Base-by-base conservation (phyloP, 805 yeast genomes). In the Zygotorulaspora chibaensis region DNA sequence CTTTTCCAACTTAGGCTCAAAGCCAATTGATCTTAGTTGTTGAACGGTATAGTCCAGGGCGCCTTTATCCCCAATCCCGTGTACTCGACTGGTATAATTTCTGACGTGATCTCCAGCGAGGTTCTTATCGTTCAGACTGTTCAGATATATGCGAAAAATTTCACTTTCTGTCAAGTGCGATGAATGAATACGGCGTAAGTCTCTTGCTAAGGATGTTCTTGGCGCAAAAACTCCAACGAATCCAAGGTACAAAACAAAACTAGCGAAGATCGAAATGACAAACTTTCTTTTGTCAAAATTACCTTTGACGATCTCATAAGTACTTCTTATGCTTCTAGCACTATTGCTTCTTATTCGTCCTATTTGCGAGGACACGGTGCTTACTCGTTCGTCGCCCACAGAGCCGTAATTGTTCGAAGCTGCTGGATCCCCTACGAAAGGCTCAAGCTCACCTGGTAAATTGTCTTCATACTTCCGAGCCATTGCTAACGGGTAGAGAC, bases 151-250 rank as follows among this genome's bases (percentile, higher is more conserved):
- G 28, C 96, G 71, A 53, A 84, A 81, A 26, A 84, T 73, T 51
- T 89, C 96, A 8, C 80, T 74, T 45, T 73, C 74, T 2, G 95
- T 82, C 40, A 87, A 60, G 43, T 70, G 75, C 29, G 80, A 74
- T 27, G 83, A 81, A 64, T 87, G 87, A 52, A 87, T 63, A 40
- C 96, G 68, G 55, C 91, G 75, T 56, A 85, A 79, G 63, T 90
- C 96, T 52, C 96, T 70, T 40, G 84, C 79, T 15, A 87, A 68
- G 2, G 96, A 86, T 1, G 97, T 87, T 46, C 96, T 66, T 1
- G 96, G 96, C 12, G 88, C 70, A 61, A 89, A 89, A 0, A 83
- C 78, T 40, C 87, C 69, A 34, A 85, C 78, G 59, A 85, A 80
- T 2, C 76, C 70, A 12, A 79, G 23, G 50, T 65, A 66, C 1